phyloP scores from a whole-genome alignment of 371 early-diverging fungal genomes.

The Blastocladiella emersonii region DNA sequence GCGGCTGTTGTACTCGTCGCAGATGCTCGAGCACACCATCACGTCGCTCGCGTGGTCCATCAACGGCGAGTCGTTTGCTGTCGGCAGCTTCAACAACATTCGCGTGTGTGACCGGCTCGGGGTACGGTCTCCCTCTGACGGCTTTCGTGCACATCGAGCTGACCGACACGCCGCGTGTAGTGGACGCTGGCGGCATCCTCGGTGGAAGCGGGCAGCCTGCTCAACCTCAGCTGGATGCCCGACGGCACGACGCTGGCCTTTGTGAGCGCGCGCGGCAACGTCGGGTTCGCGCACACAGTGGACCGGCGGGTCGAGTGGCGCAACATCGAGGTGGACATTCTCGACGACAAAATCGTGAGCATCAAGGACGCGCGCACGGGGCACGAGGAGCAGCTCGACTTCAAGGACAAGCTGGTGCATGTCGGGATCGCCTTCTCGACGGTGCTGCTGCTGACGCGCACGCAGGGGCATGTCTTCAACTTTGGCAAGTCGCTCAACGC shows the following conservation, averaged over 20 bases:
- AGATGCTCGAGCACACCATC: constrained; percentile 28
- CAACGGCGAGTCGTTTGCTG: constrained; percentile 36
- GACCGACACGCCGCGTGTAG: constrained; percentile 6
- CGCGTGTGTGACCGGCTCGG: constrained; percentile 34
- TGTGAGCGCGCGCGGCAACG: constrained; percentile 29
- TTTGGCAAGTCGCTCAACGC: constrained; percentile 9
- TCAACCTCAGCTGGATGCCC: constrained; percentile 32
- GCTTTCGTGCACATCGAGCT: too few relatives aligned
- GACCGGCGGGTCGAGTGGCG: constrained; percentile 34
- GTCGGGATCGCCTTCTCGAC: constrained; percentile 24
- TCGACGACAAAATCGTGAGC: constrained; percentile 28
- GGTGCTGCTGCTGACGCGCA: constrained; percentile 26
- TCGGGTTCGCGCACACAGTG: constrained; percentile 31
- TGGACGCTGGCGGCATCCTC: constrained; percentile 34
- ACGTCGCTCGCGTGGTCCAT: constrained; percentile 35
- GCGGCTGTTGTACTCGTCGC: constrained; percentile 27
- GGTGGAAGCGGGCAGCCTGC: constrained; percentile 26
- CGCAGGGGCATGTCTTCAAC: constrained; percentile 31
- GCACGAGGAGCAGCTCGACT: constrained; percentile 26
- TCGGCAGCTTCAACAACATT: constrained; percentile 28
- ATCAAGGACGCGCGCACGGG: constrained; percentile 29
- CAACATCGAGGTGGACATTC: constrained; percentile 30
- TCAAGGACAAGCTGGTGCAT: constrained; percentile 30
- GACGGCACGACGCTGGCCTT: constrained; percentile 37
- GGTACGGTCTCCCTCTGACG: constrained; percentile 12